Conservation (phyloP, 73 alveolate species). For the Paramecium biaurelia region DNA sequence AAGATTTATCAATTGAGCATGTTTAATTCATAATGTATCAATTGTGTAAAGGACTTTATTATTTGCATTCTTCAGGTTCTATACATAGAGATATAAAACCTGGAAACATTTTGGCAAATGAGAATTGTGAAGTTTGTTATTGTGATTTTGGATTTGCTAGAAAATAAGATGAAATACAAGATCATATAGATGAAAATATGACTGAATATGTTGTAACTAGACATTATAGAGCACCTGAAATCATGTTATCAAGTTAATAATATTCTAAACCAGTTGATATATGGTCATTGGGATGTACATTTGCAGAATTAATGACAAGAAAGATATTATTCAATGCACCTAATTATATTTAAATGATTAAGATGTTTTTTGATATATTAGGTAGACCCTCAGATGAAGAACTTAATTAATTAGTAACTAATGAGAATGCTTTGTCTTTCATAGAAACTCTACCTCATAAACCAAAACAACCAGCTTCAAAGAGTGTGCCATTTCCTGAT, state of each 20-base stretch:
- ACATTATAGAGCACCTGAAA: slow-evolving; percentile 84
- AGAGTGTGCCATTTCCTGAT: slow-evolving; percentile 23
- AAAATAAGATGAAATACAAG: slow-evolving; percentile 59
- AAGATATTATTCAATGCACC: slow-evolving; percentile 72
- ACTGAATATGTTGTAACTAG: slow-evolving; percentile 82
- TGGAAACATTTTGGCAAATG: slow-evolving; percentile 80
- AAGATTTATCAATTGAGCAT: slow-evolving; percentile 56
- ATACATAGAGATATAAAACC: slow-evolving; percentile 91
- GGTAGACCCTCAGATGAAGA: slow-evolving; percentile 64
- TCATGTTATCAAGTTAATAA: slow-evolving; percentile 67
- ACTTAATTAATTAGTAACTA: slow-evolving; percentile 21
- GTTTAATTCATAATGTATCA: slow-evolving; percentile 57
- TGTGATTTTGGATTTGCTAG: slow-evolving; percentile 92
- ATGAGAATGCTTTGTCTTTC: slow-evolving; percentile 49
- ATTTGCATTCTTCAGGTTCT: slow-evolving; percentile 77
- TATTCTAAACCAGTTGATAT: slow-evolving; percentile 76
- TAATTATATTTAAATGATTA: slow-evolving; percentile 71
- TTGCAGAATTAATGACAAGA: slow-evolving; percentile 77
- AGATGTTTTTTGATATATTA: slow-evolving; percentile 64
- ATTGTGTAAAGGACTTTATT: slow-evolving; percentile 63
- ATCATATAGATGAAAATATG: slow-evolving; percentile 38
- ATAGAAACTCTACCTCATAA: slow-evolving; percentile 56
- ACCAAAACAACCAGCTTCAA: slow-evolving; percentile 24
- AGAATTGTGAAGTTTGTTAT: slow-evolving; percentile 74
- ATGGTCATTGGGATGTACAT: slow-evolving; percentile 85